Evolutionary conservation across 495 filamentous ascomycete species (phyloP).

Genomic region (Bacidia gigantensis): DNA sequence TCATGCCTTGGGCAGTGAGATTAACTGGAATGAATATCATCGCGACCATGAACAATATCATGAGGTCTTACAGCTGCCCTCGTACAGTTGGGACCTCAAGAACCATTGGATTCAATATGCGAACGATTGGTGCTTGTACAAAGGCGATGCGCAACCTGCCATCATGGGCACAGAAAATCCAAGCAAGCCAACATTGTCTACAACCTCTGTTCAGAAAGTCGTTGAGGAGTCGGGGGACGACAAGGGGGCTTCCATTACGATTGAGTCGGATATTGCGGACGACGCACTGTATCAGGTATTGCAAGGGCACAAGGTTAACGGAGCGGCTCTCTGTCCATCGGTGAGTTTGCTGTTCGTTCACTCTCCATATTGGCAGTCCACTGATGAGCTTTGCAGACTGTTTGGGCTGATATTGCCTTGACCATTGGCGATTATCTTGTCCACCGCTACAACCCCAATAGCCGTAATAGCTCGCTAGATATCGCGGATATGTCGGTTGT

Average conservation of each 20-base stretch:
- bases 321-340: slow-evolving; percentile 40
- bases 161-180: slow-evolving; percentile 33
- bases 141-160: slow-evolving; percentile 34
- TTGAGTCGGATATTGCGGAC: slow-evolving; percentile 52
- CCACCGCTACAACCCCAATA: slow-evolving; percentile 31
- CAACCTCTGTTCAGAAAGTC: slow-evolving; percentile 33
- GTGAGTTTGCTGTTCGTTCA: slow-evolving; percentile 21
- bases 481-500: slow-evolving; percentile 37
- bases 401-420: slow-evolving; percentile 45
- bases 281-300: slow-evolving; percentile 47
- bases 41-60: slow-evolving; percentile 49
- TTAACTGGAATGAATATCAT: slow-evolving; percentile 72
- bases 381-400: background rate
- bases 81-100: slow-evolving; percentile 68
- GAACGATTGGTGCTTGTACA: slow-evolving; percentile 42
- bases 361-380: background rate
- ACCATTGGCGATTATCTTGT: slow-evolving; percentile 45
- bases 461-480: slow-evolving; percentile 33
- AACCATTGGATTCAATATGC: slow-evolving; percentile 73
- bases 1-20: slow-evolving; percentile 48
- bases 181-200: slow-evolving; percentile 9
- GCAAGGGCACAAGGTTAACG: slow-evolving; percentile 62
- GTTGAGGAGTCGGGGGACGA: slow-evolving; percentile 42
- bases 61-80: slow-evolving; percentile 51
- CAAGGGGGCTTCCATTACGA: slow-evolving; percentile 40